Evolutionary conservation across 2,329 filamentous ascomycete species (phyloP), one percentile per base, ranked within the genome.

Genomic region (Orbilia brochopaga): DNA sequence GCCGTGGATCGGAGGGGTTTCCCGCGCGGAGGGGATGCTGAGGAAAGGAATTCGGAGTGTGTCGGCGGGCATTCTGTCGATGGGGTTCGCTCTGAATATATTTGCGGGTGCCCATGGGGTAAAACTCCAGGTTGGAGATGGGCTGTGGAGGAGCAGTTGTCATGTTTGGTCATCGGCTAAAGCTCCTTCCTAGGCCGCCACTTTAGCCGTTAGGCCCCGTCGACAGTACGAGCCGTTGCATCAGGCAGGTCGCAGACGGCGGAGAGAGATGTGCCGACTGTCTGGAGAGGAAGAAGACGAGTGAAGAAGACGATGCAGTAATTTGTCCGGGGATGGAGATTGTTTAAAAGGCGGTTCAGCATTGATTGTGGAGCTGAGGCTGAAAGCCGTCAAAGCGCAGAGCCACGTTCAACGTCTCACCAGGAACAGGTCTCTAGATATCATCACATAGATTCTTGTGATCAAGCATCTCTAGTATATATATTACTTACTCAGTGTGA

Each of bases 101-200:
- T 32, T 11, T 55, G 62, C 37, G 37, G 37, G 37, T 4, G 37
- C 37, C 37, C 37, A 63, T 56, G 65, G 65, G 59, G 65, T 69
- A 69, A 27, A 30, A 8, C 30, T 58, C 53, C 37, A 58, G 56
- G 32, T 17, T n/a, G 54, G 44, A 23, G 27, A n/a, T n/a, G 27
- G 8, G 27, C 27, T 32, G 27, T 32, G 27, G 27, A 32, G 27
- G 27, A 32, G 11, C n/a, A 42, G 13, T 37, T 3, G 37, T 15
- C 13, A 42, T 13, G 37, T 42, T 42, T 42, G 37, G 24, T 32
- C 53, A 51, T 70, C 66, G 66, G 66, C 66, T 70, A 70, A 70
- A 70, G 66, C 66, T 64, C 66, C 66, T 70, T 59, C 66, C 66
- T 64, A 70, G 54, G 52, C 37, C 40, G 57, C 50, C 44, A 59